Base-by-base conservation (phyloP, 345 rosid genomes). In the Schrenkiella parvula region DNA sequence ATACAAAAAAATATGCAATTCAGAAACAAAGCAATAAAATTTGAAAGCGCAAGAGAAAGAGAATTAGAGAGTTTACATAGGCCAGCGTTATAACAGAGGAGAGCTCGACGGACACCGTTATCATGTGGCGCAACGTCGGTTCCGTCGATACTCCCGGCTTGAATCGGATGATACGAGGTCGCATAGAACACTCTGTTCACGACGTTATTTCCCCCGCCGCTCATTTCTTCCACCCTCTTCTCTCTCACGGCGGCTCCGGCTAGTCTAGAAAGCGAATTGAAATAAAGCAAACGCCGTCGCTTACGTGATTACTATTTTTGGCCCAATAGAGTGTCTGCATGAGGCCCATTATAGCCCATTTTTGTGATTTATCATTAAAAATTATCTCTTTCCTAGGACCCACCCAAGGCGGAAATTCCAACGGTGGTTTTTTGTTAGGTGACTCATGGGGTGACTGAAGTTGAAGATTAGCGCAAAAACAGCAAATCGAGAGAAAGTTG, bases 91-190 rank as follows among this genome's bases (percentile, higher is more conserved):
- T 89, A 91, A 80, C 97, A 91, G 80, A 91, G 96, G 3, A 81
- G 83, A 66, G 98, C 92, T 14, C 97, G 90, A 74, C 82, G 84
- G 8, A 91, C 80, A 64, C 80, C 96, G 80, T 85, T 85, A 73
- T 91, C 97, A 62, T 87, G 98, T 28, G 96, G 91, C 22, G 80
- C 83, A 70, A 86, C 62, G 48, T 86, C 98, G 18, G 92, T 91
- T 80, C 99, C 97, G 81, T 95, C 96, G 58, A 95, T 89, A 75
- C 97, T 95, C 3, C 97, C 97, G 0, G 87, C 95, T 70, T 95
- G 99, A 71, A 95, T 91, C 18, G 99, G 98, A 71, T 91, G 99
- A 79, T 91, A 93, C n/a, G 85, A 59, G 11, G 78, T 80, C 2
- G 97, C 97, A 61, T 88, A 88, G 84, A 95, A 95, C 76, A 95